phyloP scores from a whole-genome alignment of 345 rosid species.

The Brassica cretica region DNA sequence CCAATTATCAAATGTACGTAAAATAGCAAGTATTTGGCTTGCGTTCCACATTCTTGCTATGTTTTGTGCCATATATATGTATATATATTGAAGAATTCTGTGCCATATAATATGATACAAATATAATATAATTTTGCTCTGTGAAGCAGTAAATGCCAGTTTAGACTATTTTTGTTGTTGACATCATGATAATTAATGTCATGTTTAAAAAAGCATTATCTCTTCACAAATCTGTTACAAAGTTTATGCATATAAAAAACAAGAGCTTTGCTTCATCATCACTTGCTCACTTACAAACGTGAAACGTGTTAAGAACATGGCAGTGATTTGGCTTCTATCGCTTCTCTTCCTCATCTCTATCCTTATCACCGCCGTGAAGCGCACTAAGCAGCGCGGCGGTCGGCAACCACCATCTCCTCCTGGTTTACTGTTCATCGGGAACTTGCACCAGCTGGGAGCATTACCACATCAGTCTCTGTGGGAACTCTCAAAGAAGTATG shows the following conservation, averaged over 20 bases:
- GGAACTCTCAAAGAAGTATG: constrained; percentile 30
- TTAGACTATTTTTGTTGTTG: not conserved
- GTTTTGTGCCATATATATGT: too few species aligned
- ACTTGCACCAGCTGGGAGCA: constrained; percentile 49
- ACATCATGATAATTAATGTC: not conserved
- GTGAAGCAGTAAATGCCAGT: not conserved
- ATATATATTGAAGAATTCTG: not conserved
- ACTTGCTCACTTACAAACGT: constrained; percentile 4
- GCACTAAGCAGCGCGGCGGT: not conserved
- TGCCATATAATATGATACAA: not conserved
- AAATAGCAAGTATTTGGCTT: too few species aligned
- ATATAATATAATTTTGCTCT: not conserved
- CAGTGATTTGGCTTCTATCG: constrained; percentile 20
- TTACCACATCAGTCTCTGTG: constrained; percentile 34
- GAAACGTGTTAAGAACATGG: constrained; percentile 27
- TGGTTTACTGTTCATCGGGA: constrained; percentile 47
- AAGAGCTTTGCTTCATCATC: constrained; percentile 24
- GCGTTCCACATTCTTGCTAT: too few species aligned
- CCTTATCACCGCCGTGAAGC: constrained; percentile 18
- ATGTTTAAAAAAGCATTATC: not conserved
- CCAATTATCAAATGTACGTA: too few species aligned
- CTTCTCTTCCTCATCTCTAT: constrained; percentile 23
- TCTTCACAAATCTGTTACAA: not conserved
- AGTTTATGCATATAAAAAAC: constrained; percentile 11
- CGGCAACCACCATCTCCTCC: constrained; percentile 42